Evolutionary conservation across 768 basidiomycete species (phyloP), one percentile per base, ranked within the genome.

Genomic region (Fomitopsis serialis): DNA sequence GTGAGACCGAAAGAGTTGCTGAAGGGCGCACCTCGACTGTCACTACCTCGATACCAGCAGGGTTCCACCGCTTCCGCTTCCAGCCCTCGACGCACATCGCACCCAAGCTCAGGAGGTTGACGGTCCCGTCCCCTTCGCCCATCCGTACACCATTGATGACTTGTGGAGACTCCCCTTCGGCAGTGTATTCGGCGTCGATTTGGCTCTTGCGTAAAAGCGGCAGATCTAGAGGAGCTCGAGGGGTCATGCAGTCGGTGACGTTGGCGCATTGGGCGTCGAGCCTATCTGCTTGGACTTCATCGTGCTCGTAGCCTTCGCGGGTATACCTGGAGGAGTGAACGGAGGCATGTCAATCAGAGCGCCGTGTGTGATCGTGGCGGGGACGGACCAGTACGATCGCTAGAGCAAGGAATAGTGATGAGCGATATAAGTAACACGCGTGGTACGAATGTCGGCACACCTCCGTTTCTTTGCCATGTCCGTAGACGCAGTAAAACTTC

Each of bases 51-150:
- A 97, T 92, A n/a, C 87, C 79, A 12, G 82, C 87, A 1, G 96
- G 96, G 68, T 98, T 98, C 92, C 92, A 98, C 50, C 85, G 75
- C 56, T 78, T 78, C 53, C 84, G 76, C 68, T 89, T 89, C 96
- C 95, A 97, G 7, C 95, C 96, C 64, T 93, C 92, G 11, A 89
- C 85, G 62, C 96, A 98, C 93, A 98, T 97, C n/a, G 89, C 84
- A 15, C 94, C 96, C 50, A 94, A 75, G 59, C 89, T 91, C 32
- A 95, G 63, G 40, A 93, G 70, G 60, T 84, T 83, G 22, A 94
- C 93, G 2, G 97, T 98, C 12, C 97, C 96, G 66, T 98, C 97
- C 8, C 94, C 96, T 72, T 97, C 93, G 37, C 92, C 92, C 69
- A 95, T 84, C 59, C 88, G 90, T 50, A 98, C 91, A 11, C 95